Conservation (phyloP, 768 basidiomycete species). For the Tremella mesenterica region DNA sequence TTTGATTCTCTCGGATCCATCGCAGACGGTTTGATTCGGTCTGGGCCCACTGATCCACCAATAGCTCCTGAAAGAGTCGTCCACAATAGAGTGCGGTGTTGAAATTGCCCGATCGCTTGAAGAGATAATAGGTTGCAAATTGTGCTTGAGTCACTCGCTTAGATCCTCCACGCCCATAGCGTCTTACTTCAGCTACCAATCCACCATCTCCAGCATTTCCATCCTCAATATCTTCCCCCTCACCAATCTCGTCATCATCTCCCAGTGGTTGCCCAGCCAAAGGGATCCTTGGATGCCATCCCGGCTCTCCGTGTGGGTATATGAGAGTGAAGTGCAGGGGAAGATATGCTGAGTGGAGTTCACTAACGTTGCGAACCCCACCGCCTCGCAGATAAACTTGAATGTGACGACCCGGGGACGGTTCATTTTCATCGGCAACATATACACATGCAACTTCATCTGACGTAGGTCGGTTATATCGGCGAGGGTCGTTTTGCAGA, state of each 20-base stretch:
- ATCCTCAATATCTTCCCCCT: no score
- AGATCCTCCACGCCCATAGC: no score
- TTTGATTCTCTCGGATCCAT: conserved; percentile 30
- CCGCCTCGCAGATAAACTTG: no score
- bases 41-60: conserved; percentile 50
- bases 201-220: no score
- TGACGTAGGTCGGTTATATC: no score
- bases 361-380: not conserved
- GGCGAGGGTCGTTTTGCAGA: no score
- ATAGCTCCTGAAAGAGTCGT: conserved; percentile 48
- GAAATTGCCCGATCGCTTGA: not conserved
- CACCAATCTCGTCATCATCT: not conserved
- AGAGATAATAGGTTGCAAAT: no score
- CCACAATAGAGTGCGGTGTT: conserved; percentile 43
- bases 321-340: not conserved
- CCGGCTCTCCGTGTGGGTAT: not conserved
- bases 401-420: no score
- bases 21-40: conserved; percentile 47
- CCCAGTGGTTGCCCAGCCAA: not conserved
- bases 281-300: not conserved
- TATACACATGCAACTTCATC: no score
- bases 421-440: no score
- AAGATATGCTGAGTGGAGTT: not conserved
- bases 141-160: no score
- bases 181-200: no score